Evolutionary conservation across 768 basidiomycete species (phyloP).

Genomic region (Candolleomyces eurysporus): DNA sequence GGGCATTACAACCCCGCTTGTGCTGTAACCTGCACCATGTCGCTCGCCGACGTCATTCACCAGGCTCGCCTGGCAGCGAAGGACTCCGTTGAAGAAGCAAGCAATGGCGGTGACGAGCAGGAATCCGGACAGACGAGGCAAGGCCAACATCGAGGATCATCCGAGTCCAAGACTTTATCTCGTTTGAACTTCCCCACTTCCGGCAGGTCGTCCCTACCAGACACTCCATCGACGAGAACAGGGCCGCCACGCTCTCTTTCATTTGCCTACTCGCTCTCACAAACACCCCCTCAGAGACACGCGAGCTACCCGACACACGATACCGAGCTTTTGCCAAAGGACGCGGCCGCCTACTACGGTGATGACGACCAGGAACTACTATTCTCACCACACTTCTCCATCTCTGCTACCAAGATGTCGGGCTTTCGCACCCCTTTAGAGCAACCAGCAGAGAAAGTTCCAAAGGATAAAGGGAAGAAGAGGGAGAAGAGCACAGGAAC

Average conservation of each 20-base stretch:
- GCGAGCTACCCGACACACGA: conserved; percentile 14
- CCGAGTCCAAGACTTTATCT: too few species aligned
- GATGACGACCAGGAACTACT: neutral
- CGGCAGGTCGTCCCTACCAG: conserved; percentile 18
- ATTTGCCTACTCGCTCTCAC: conserved; percentile 55
- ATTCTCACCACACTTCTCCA: neutral
- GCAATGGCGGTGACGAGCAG: neutral
- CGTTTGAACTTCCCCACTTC: neutral
- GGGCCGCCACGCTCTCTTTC: conserved; percentile 75
- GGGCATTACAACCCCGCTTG: too few species aligned
- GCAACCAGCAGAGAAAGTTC: neutral
- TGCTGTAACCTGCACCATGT: conserved; percentile 18
- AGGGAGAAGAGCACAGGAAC: neutral
- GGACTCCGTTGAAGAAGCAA: conserved; percentile 10
- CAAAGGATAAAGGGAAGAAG: neutral
- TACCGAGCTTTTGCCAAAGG: neutral
- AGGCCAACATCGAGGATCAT: too few species aligned
- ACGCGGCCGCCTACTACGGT: neutral
- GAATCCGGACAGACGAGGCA: neutral
- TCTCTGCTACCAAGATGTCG: neutral
- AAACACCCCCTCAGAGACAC: conserved; percentile 32
- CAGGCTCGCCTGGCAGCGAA: conserved; percentile 7
- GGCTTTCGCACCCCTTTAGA: conserved; percentile 1
- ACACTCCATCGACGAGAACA: conserved; percentile 63
- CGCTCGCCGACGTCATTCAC: conserved; percentile 22